phyloP scores from a whole-genome alignment of 2,329 filamentous ascomycete genomes.

The Fusarium avenaceum region DNA sequence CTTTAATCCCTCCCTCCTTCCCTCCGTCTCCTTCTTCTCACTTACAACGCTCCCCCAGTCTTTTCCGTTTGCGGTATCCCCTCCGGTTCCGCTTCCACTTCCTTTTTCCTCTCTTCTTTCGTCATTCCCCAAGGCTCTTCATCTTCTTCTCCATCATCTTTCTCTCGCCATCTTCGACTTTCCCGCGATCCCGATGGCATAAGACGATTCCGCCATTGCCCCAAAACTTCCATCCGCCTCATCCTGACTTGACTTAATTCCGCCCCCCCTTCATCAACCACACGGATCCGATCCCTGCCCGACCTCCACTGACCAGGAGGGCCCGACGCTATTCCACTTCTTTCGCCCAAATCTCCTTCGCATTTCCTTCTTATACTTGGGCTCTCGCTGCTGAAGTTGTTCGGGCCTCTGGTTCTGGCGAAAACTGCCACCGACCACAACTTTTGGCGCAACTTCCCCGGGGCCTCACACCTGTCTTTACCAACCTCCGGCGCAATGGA shows the following conservation, averaged over 20 bases:
- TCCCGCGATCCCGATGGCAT: conserved; percentile 31
- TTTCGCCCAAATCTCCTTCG: conserved; percentile 40
- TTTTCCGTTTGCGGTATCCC: conserved; percentile 28
- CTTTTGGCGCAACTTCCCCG: conserved; percentile 27
- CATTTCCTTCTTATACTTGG: conserved; percentile 36
- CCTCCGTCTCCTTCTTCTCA: conserved; percentile 18
- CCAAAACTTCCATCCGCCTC: conserved; percentile 13
- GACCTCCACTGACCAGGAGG: conserved; percentile 42
- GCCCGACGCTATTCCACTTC: conserved; percentile 42
- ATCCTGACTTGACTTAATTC: conserved; percentile 27
- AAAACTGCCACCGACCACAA: conserved; percentile 29
- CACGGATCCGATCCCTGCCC: conserved; percentile 42
- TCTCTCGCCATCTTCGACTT: conserved; percentile 7
- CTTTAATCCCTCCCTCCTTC: conserved; percentile 2
- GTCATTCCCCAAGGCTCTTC: neutral
- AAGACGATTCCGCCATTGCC: conserved; percentile 24
- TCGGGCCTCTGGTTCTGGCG: conserved; percentile 24
- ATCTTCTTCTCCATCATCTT: neutral
- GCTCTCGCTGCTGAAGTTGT: conserved; percentile 10
- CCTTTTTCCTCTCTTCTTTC: conserved; percentile 10
- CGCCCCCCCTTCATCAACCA: conserved; percentile 40
- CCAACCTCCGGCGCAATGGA: conserved; percentile 53
- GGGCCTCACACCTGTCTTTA: conserved; percentile 28
- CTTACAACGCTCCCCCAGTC: conserved; percentile 10
- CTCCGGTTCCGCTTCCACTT: conserved; percentile 3